Conservation (phyloP, 306 rosid genomes). For the Boehmeria nivea region DNA sequence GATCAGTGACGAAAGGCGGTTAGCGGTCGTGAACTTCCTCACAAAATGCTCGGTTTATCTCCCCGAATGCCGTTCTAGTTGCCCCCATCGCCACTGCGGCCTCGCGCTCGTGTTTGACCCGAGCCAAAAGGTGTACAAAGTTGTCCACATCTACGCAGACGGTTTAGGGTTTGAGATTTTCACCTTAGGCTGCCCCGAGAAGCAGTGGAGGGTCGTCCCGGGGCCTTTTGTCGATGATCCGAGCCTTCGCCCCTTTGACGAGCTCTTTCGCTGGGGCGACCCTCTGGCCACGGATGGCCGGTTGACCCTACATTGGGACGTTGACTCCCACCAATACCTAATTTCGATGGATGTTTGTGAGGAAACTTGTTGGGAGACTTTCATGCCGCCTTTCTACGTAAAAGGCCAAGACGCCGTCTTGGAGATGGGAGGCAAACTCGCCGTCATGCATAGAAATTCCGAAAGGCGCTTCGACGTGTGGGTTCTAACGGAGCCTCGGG, state of each 20-base stretch:
- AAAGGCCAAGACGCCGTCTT: neutral
- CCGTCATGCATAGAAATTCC: neutral
- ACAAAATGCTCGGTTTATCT: neutral
- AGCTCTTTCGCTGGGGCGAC: neutral
- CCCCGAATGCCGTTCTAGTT: neutral
- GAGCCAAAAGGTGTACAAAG: neutral
- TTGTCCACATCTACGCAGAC: neutral
- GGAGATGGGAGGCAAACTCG: neutral
- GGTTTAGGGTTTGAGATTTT: neutral
- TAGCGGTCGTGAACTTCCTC: neutral
- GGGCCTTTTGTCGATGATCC: too few species aligned
- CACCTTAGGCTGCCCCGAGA: neutral
- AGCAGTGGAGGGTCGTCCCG: slow-evolving; percentile 1
- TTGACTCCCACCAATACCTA: neutral
- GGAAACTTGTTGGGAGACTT: neutral
- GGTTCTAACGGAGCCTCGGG: neutral
- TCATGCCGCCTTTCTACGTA: neutral
- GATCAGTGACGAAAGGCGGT: neutral
- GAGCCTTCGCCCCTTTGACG: too few species aligned
- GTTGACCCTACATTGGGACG: neutral
- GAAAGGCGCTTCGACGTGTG: neutral
- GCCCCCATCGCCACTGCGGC: neutral
- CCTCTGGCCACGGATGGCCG: neutral
- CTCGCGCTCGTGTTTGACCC: neutral
- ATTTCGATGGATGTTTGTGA: neutral